These are phyloP conservation scores for Kokia cookei DNA, from an alignment of 441 rosid species.

Conservation along the genomic window DNA sequence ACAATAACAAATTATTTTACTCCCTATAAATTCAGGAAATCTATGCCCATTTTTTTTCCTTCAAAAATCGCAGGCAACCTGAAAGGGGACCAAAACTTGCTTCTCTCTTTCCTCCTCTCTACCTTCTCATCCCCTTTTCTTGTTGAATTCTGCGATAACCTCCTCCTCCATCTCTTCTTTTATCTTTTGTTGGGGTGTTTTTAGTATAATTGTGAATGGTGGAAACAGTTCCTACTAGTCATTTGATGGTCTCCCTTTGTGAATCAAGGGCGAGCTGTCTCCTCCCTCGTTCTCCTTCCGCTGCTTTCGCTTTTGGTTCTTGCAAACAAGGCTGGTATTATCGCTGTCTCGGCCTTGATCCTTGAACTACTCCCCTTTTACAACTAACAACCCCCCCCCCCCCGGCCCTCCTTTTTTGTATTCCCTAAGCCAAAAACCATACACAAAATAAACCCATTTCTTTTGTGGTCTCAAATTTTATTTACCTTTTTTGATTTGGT, in stretches of 20 bases:
- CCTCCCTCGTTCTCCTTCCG: slow-evolving; percentile 26
- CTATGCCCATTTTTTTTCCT: background rate
- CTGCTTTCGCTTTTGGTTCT: slow-evolving; percentile 76
- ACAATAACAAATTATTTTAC: too few species aligned
- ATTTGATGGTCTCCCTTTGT: slow-evolving; percentile 78
- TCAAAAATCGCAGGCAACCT: background rate
- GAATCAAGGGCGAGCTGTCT: slow-evolving; percentile 72
- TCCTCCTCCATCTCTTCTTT: background rate
- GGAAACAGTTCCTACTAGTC: slow-evolving; percentile 51
- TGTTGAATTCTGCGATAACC: background rate
- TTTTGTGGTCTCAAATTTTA: background rate
- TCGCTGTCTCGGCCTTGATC: slow-evolving; percentile 94
- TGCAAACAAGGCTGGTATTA: slow-evolving; percentile 98
- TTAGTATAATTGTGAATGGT: slow-evolving; percentile 73
- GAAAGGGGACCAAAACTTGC: background rate
- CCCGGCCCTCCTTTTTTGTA: too few species aligned
- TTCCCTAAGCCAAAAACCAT: too few species aligned
- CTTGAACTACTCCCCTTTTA: slow-evolving; percentile 25
- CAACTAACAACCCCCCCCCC: background rate
- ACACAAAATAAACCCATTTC: background rate
- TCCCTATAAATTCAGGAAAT: background rate
- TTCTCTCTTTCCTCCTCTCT: too few species aligned
- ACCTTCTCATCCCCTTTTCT: too few species aligned
- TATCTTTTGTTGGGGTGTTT: background rate
- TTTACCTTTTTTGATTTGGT: background rate